Percentiles rank a stretch among this genome's conserved stretches.
Conservation (phyloP, 2,329 filamentous ascomycete species). For the Cercospora janseana region DNA sequence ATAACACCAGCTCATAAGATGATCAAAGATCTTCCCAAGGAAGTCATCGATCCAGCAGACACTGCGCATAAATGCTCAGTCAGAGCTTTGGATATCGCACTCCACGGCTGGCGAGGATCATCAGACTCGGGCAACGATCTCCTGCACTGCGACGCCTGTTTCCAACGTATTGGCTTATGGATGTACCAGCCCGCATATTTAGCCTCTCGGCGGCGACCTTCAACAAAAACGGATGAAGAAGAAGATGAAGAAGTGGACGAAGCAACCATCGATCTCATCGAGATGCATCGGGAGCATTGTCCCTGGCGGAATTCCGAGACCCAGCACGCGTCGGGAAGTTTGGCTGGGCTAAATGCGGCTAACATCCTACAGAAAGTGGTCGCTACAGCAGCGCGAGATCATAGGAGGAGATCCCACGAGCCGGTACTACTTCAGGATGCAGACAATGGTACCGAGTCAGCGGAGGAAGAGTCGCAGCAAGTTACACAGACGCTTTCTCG, state of each 20-base stretch:
- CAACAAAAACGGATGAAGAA: conserved; percentile 34
- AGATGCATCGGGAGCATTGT: conserved; percentile 41
- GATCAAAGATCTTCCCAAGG: conserved; percentile 31
- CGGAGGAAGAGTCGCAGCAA: conserved; percentile 3
- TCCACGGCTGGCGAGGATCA: conserved; percentile 53
- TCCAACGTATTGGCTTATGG: conserved; percentile 87
- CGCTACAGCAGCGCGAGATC: conserved; percentile 34
- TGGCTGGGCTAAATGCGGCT: conserved; percentile 35
- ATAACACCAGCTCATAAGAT: conserved; percentile 24
- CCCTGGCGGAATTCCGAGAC: conserved; percentile 38
- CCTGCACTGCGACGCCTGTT: conserved; percentile 78
- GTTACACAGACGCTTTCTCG: conserved; percentile 21
- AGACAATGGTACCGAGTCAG: conserved; percentile 12
- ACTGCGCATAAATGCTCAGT: conserved; percentile 8
- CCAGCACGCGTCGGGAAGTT: conserved; percentile 37
- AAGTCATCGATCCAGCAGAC: conserved; percentile 25
- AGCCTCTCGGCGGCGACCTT: conserved; percentile 9
- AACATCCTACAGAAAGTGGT: conserved; percentile 37
- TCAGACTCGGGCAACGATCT: conserved; percentile 66
- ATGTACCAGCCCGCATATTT: conserved; percentile 69
- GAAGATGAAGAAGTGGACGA: conserved; percentile 42
- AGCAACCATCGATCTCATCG: conserved; percentile 31
- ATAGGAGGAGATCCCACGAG: conserved; percentile 32
- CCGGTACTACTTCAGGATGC: conserved; percentile 3
- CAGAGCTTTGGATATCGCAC: conserved; percentile 38